Base-by-base conservation (phyloP, 257 asterid species). In the Scutellaria galericulata region DNA sequence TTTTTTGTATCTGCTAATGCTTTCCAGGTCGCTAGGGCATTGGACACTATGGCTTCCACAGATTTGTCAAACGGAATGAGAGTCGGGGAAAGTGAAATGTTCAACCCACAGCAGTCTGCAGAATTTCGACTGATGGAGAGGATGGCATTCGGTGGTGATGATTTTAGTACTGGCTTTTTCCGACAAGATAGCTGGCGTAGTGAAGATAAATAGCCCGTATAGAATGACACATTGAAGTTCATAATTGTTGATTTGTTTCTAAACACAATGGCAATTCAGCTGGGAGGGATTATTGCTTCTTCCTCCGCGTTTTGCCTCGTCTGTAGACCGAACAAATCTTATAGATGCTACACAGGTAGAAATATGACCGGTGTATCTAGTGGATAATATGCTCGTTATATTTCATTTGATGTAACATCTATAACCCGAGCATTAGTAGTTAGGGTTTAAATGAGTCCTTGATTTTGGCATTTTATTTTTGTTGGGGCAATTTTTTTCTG, bases 51-150 rank as follows among this genome's bases (percentile, higher is more conserved):
- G 85, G 83, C 83, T 44, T 68, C 68, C 39, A 65, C 90, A 0
- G 97, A 90, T 78, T 80, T 90, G 75, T 68, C 90, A 37, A 93
- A 90, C 20, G 98, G 97, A 54, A 88, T 93, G 97, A 88, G 75
- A 85, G 90, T 88, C 0, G 98, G 98, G n/a, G 97, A 90, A 61
- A 93, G 98, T 65, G 82, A 78, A 78, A 82, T 90, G 74, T 80
- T 74, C 50, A 82, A 83, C 78, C 65, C 83, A 14, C 81, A 79
- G 5, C 89, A 89, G 66, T 88, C 96, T 12, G 95, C 86, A 70
- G 96, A 90, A 73, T 72, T 88, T 42, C 86, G 90, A 79, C 78
- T 88, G 86, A 85, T 93, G 59, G 83, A 77, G 67, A 86, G 86
- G 77, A 90, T 93, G 96, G 98, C 96, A 9, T 93, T 93, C 77